A percentile compares a stretch with the other conserved stretches of the same genome.
Evolutionary conservation across 495 filamentous ascomycete species (phyloP).

Genomic region (Xylaria telfairii): DNA sequence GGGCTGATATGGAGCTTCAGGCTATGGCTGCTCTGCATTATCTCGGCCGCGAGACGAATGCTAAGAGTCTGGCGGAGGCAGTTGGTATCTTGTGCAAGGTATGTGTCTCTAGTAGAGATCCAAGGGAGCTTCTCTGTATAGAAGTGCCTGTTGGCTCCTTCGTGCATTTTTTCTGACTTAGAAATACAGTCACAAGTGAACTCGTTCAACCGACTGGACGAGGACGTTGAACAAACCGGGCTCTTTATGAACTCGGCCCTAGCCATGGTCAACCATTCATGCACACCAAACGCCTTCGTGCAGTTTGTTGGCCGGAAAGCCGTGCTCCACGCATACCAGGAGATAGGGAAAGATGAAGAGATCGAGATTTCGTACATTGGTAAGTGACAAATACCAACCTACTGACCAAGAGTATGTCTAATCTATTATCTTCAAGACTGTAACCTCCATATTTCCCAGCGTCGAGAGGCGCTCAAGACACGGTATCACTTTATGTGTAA

Average conservation of each 20-base stretch:
- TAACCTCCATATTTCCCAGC: constrained; percentile 37
- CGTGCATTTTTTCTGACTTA: not conserved
- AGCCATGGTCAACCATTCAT: constrained; percentile 61
- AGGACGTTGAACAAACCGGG: constrained; percentile 45
- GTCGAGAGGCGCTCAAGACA: constrained; percentile 41
- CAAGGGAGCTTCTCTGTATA: not conserved
- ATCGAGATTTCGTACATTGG: constrained; percentile 59
- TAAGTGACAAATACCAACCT: constrained; percentile 29
- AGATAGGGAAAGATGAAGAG: constrained; percentile 54
- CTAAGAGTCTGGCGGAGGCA: constrained; percentile 40
- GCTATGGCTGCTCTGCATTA: constrained; percentile 51
- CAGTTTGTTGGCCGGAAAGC: constrained; percentile 51
- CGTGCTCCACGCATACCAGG: constrained; percentile 44
- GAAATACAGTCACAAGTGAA: constrained; percentile 50
- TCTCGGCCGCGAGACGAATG: constrained; percentile 35
- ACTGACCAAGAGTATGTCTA: not conserved
- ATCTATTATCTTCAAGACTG: constrained; percentile 31
- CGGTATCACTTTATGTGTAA: constrained; percentile 52
- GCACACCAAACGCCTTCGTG: constrained; percentile 57
- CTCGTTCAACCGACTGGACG: constrained; percentile 51
- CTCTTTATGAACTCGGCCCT: constrained; percentile 52
- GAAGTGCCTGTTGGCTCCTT: not conserved
- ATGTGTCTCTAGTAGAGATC: not conserved
- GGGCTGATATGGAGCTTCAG: constrained; percentile 54
- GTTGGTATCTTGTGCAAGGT: constrained; percentile 41